Base-by-base conservation (phyloP, 2,329 filamentous ascomycete genomes). In the Proliferodiscus dingleyae region DNA sequence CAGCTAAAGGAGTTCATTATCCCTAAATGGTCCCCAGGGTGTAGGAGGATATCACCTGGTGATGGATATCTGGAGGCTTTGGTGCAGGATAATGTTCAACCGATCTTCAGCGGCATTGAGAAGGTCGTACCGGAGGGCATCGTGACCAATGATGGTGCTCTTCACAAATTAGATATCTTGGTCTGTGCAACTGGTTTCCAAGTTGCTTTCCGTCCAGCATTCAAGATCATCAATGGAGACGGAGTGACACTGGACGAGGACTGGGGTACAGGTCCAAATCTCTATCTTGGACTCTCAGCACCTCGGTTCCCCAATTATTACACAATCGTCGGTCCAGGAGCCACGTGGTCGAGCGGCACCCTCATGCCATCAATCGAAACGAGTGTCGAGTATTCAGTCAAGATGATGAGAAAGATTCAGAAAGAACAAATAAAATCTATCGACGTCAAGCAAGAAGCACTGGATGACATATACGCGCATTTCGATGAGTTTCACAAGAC, bases 81-180 rank as follows among this genome's bases (percentile, higher is more conserved):
- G 30, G 61, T 61, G 3, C 51, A 68, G 42, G 60, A 65, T 9
- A 75, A 78, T 37, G 70, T 75, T 4, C 56, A 64, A n/a, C 64
- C 66, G 5, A 64, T 72, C 23, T 50, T 50, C 43, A 50, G 43
- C 24, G 37, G 42, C 11, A 52, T 59, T 38, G 36, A 40, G 13
- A 64, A 64, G 28, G 66, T 72, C 50, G 71, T 70, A 0, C 65
- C 69, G 41, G 66, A 68, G 4, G 71, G 71, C 0, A 66, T 72
- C 0, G 58, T 71, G 0, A 69, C 68, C 10, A 64, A 56, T 13
- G 69, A 72, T 47, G 70, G 69, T 54, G 42, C 53, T 53, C 28
- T 46, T 5, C 48, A 51, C 41, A 43, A 51, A 11, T 41, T 68
- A 37, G 68, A 70, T 47, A 54, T 58, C n/a, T 52, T 70, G 1